Evolutionary conservation across 208 protist species (phyloP).

Genomic region (Wallacemonas sp.): DNA sequence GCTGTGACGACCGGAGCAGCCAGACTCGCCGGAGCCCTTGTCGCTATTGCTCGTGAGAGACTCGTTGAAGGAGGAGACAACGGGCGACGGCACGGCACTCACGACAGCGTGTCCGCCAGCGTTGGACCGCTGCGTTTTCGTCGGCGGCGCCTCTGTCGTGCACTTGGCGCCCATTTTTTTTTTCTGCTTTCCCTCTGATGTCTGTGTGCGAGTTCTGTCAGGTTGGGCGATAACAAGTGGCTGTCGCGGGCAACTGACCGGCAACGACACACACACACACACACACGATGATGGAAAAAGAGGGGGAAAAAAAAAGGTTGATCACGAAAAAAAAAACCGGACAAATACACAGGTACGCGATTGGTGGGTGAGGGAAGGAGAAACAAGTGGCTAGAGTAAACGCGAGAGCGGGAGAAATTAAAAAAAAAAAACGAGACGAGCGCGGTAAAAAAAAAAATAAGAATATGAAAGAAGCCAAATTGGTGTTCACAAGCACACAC

Average conservation of each 20-base stretch:
- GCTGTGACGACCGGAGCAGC: constrained; percentile 18
- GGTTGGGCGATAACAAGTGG: too few relatives aligned
- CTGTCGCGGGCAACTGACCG: too few relatives aligned
- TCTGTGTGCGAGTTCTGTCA: not conserved
- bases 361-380: too few relatives aligned
- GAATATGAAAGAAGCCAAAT: too few relatives aligned
- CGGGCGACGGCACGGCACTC: constrained; percentile 32
- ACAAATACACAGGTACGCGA: not conserved
- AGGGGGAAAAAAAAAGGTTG: too few relatives aligned
- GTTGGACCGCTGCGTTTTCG: constrained; percentile 19
- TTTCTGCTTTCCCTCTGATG: not conserved
- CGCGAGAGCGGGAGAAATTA: not conserved
- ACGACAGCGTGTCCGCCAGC: not conserved
- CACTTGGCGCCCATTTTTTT: constrained; percentile 34
- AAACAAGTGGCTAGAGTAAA: too few relatives aligned
- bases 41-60: constrained; percentile 8
- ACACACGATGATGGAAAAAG: too few relatives aligned
- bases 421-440: not conserved
- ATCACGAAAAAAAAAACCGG: not conserved
- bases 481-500: not conserved
- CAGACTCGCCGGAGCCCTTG: constrained; percentile 15
- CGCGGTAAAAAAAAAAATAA: too few relatives aligned
- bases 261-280: too few relatives aligned
- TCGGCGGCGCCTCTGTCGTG: constrained; percentile 26
- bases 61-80: constrained; percentile 35